Evolutionary conservation across 2,329 filamentous ascomycete genomes (phyloP), one percentile per base, ranked within the genome.

Genomic region (Fusarium sp.): DNA sequence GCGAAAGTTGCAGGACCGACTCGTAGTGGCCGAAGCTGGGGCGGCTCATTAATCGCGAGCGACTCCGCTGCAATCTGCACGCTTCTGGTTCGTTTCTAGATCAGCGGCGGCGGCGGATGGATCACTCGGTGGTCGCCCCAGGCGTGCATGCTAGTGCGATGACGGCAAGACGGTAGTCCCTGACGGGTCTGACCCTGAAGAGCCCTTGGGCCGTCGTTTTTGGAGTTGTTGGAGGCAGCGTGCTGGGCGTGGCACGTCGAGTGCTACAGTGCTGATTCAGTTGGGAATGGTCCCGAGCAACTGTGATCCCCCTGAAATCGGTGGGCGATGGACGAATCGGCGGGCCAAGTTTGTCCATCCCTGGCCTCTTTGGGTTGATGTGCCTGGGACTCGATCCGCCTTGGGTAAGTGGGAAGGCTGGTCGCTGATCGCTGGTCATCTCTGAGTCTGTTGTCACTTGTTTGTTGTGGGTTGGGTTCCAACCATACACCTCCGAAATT

Each of bases 11-110:
- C 63, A 66, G 59, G 53, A 49, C 19, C 44, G 36, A 65, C 53
- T 70, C 67, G 67, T 69, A 70, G 67, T 43, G 65, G 63, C 67
- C 67, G 67, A 70, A 60, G 57, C 65, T 69, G 65, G 59, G 65
- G 58, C 62, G 64, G 63, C 62, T 67, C 67, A 70, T 70, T 70
- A 67, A 65, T 69, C 68, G 68, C 49, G 51, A 56, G 34, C 31
- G 28, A 52, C 68, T 68, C 62, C 59, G 62, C 64, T 54, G 38
- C 38, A 53, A 59, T 66, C 67, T 69, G 64, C 65, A 68, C 62
- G 58, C 69, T 72, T 72, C 70, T 72, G 70, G 70, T 53, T 57
- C 62, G 69, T 68, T 72, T 72, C 70, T 71, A 72, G 70, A 72
- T 72, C 69, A 70, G 69, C 67, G 55, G 61, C 61, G 64, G 46